Conservation (phyloP, 768 basidiomycete species). For the Amanita rubescens region DNA sequence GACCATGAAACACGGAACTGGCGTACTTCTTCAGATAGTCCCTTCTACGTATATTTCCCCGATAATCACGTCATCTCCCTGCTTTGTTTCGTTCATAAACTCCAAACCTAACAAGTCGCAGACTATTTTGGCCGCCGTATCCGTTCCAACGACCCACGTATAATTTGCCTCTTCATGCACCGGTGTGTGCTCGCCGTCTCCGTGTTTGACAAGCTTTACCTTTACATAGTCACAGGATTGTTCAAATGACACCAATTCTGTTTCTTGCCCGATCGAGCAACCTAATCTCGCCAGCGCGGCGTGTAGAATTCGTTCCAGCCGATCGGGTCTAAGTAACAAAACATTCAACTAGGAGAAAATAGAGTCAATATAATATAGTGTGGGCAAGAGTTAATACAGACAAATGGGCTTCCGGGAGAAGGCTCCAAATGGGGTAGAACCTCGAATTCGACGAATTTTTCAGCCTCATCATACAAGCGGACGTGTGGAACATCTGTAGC, state of each 20-base stretch:
- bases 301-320: slow-evolving; percentile 24
- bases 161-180: slow-evolving; percentile 19
- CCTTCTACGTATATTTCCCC: slow-evolving; percentile 33
- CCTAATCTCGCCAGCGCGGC: slow-evolving; percentile 18
- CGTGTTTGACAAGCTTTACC: slow-evolving; percentile 17
- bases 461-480: neutral
- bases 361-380: neutral
- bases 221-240: slow-evolving; percentile 24
- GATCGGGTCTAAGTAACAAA: slow-evolving; percentile 18
- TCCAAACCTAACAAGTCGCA: slow-evolving; percentile 33
- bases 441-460: neutral
- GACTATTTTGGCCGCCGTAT: slow-evolving; percentile 31
- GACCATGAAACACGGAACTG: neutral
- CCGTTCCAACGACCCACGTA: slow-evolving; percentile 33
- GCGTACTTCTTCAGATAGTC: slow-evolving; percentile 16
- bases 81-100: slow-evolving; percentile 33
- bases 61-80: slow-evolving; percentile 18
- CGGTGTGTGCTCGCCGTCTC: slow-evolving; percentile 13
- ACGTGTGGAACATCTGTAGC: neutral
- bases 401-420: slow-evolving; percentile 14
- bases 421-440: slow-evolving; percentile 7
- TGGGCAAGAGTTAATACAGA: slow-evolving; percentile 3
- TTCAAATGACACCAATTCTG: slow-evolving; percentile 26
- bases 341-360: slow-evolving; percentile 12
- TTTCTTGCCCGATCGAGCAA: slow-evolving; percentile 25